Percentiles rank a stretch among this genome's conserved stretches.
Conservation (phyloP, 1,284 basidiomycete genomes). For the Microbotryum saponariae region DNA sequence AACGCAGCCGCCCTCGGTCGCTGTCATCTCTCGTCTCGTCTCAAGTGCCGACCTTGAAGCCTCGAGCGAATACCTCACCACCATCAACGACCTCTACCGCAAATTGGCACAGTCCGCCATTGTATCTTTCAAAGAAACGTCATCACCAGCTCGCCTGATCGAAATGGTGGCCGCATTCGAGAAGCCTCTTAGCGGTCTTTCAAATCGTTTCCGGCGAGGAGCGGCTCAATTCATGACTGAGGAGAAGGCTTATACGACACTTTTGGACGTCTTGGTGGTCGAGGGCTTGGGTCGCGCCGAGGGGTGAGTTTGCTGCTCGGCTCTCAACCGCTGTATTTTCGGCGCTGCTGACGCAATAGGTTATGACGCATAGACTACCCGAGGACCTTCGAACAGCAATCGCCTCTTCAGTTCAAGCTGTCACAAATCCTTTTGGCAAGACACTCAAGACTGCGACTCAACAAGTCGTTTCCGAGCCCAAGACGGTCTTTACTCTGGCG, state of each 20-base stretch:
- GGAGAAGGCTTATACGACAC: slow-evolving; percentile 15
- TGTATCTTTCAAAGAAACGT: slow-evolving; percentile 4
- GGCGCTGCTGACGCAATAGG: neutral
- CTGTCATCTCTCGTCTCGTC: neutral
- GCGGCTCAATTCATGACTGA: neutral
- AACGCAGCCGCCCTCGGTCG: too few species aligned
- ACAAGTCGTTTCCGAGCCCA: neutral
- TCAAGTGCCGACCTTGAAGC: too few species aligned
- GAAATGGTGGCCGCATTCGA: slow-evolving; percentile 7
- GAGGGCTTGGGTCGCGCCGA: neutral
- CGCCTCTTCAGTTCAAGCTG: neutral
- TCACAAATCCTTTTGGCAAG: slow-evolving; percentile 10
- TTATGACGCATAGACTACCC: slow-evolving; percentile 2
- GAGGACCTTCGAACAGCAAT: neutral
- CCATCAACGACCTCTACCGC: slow-evolving; percentile 10
- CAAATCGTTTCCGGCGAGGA: slow-evolving; percentile 9
- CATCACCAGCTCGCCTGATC: neutral
- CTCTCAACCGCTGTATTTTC: neutral
- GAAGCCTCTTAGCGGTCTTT: slow-evolving; percentile 9
- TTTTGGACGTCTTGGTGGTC: slow-evolving; percentile 13
- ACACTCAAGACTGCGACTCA: neutral
- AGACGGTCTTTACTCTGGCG: neutral
- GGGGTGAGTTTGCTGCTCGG: neutral
- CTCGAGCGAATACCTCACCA: neutral
- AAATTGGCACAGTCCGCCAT: slow-evolving; percentile 12